phyloP scores from a whole-genome alignment of 495 filamentous ascomycete genomes.

The Amniculicola lignicola region DNA sequence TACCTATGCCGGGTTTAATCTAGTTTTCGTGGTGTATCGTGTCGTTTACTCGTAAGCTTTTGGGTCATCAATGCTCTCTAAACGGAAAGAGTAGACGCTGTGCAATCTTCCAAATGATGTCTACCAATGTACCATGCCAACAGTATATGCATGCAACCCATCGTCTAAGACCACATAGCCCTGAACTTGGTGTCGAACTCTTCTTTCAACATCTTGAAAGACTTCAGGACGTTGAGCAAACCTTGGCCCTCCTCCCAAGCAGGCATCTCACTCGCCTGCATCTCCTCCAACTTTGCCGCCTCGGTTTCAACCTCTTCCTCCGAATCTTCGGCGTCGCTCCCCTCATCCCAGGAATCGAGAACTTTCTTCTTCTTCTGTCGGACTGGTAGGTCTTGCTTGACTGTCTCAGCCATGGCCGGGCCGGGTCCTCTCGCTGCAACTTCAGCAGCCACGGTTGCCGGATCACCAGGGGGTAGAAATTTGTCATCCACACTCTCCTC shows the following conservation, averaged over 20 bases:
- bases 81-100: too few species aligned
- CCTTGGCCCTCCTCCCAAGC: conserved; percentile 40
- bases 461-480: conserved; percentile 43
- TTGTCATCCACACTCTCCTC: conserved; percentile 39
- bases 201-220: conserved; percentile 52
- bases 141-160: background rate
- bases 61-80: too few species aligned
- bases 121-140: background rate
- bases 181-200: conserved; percentile 67
- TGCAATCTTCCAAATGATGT: too few species aligned
- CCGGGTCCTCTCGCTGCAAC: conserved; percentile 7
- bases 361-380: conserved; percentile 39
- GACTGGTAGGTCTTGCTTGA: conserved; percentile 19
- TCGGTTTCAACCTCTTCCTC: conserved; percentile 14
- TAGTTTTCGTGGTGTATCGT: too few species aligned
- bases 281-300: conserved; percentile 33
- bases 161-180: conserved; percentile 49
- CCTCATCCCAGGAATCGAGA: conserved; percentile 45
- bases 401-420: conserved; percentile 2
- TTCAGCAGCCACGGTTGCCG: conserved; percentile 16
- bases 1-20: too few species aligned
- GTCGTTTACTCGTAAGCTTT: too few species aligned
- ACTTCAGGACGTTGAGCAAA: conserved; percentile 55
- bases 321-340: conserved; percentile 22
- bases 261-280: conserved; percentile 34